Conservation (phyloP, 768 basidiomycete genomes). For the Rhizopogon vinicolor region DNA sequence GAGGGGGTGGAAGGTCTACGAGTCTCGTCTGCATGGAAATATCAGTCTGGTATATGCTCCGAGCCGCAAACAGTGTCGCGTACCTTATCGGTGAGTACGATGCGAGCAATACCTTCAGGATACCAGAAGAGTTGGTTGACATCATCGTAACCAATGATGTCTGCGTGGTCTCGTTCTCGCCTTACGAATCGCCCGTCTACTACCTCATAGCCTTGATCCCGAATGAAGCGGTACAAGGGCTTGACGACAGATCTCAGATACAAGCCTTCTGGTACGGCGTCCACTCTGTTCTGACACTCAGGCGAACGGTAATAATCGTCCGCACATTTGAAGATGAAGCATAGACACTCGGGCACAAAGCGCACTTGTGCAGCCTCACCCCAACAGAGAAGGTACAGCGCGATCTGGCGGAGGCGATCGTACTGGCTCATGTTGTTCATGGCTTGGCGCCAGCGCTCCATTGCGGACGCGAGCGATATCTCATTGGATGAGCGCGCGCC, state of each 20-base stretch:
- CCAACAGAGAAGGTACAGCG: constrained; percentile 94
- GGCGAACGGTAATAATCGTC: constrained; percentile 99
- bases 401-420: constrained; percentile 93
- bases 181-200: constrained; percentile 93
- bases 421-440: constrained; percentile 99
- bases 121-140: constrained; percentile 99
- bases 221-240: constrained; percentile 92
- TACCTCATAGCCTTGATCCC: constrained; percentile 97
- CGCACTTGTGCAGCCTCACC: constrained; percentile 98
- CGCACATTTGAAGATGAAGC: constrained; percentile 99
- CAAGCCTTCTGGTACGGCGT: constrained; percentile 93
- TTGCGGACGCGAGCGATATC: constrained; percentile 74
- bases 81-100: constrained; percentile 86
- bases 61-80: not conserved
- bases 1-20: constrained; percentile 85
- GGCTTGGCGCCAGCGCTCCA: constrained; percentile 92
- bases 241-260: constrained; percentile 89
- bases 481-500: constrained; percentile 51
- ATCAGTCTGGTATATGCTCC: not conserved
- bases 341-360: constrained; percentile 93
- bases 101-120: constrained; percentile 94
- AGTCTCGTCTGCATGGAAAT: constrained; percentile 62
- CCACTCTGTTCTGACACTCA: constrained; percentile 92
- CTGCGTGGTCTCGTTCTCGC: constrained; percentile 87
- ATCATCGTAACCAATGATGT: constrained; percentile 98